Evolutionary conservation across 306 rosid species (phyloP).

Genomic region (Alnus glutinosa): DNA sequence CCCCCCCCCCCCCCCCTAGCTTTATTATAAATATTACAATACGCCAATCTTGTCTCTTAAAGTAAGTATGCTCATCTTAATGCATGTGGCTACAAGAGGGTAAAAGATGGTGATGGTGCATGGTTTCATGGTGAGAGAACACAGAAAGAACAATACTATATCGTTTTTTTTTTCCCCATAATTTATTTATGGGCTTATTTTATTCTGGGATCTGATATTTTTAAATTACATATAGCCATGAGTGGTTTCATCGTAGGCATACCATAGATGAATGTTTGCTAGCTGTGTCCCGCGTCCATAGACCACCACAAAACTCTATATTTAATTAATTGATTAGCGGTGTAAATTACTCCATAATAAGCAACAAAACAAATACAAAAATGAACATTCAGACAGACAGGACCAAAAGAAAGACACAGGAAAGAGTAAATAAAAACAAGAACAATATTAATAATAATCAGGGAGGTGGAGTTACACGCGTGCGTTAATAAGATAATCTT

Average conservation of each 20-base stretch:
- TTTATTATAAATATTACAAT: too few species aligned
- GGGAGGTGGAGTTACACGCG: slow-evolving; percentile 49
- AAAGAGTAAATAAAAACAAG: slow-evolving; percentile 14
- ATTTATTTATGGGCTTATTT: too few species aligned
- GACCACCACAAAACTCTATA: background rate
- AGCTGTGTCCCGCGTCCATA: background rate
- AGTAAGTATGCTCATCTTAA: too few species aligned
- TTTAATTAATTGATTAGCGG: background rate
- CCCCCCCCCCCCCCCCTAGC: too few species aligned
- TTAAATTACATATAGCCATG: too few species aligned
- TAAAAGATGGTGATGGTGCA: too few species aligned
- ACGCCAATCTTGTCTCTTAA: too few species aligned
- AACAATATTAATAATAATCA: slow-evolving; percentile 7
- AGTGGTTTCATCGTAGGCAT: background rate
- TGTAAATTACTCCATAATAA: background rate
- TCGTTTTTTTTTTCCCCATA: too few species aligned
- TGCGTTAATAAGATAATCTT: slow-evolving; percentile 35
- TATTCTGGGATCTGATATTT: too few species aligned
- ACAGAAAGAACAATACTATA: too few species aligned
- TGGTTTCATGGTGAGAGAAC: too few species aligned
- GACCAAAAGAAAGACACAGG: slow-evolving; percentile 5
- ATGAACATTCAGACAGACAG: background rate
- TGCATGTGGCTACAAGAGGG: too few species aligned
- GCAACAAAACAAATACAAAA: background rate
- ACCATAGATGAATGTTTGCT: background rate